A percentile compares a stretch with the other conserved stretches of the same genome.
These are phyloP conservation scores for Calophaca sinica DNA, from an alignment of 306 rosid genomes.

Conservation along the genomic window DNA sequence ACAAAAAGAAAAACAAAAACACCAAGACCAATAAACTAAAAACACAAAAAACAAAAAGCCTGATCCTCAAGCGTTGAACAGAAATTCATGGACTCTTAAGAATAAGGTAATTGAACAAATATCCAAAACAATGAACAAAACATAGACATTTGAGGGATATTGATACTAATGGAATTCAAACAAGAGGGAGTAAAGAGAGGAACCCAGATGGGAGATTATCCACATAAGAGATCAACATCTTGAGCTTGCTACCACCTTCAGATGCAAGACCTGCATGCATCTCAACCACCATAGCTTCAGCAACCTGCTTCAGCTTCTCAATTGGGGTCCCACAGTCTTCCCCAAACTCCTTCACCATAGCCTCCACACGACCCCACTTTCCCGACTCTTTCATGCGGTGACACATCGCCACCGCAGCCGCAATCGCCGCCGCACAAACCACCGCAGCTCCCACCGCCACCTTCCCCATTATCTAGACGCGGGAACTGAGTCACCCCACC, in stretches of 20 bases:
- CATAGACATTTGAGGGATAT: background rate
- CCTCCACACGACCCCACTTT: constrained; percentile 65
- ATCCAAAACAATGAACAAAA: background rate
- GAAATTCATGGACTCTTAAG: background rate
- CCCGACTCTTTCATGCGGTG: constrained; percentile 59
- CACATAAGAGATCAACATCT: constrained; percentile 93
- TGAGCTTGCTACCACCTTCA: constrained; percentile 93
- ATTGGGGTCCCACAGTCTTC: constrained; percentile 73
- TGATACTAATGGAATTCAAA: background rate
- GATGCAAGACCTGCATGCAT: constrained; percentile 98
- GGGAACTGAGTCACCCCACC: background rate
- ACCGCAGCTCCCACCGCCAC: constrained; percentile 67
- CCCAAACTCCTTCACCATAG: constrained; percentile 70
- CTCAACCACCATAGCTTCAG: constrained; percentile 93
- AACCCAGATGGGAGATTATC: constrained; percentile 97
- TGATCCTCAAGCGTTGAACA: background rate
- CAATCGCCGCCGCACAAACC: constrained; percentile 77
- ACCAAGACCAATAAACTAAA: background rate
- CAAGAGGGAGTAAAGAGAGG: background rate
- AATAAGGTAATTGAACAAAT: constrained; percentile 24
- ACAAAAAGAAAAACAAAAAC: background rate
- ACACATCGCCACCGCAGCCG: constrained; percentile 74
- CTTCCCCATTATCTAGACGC: constrained; percentile 65
- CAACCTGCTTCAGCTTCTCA: constrained; percentile 73
- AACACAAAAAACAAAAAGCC: constrained; percentile 8